A percentile compares a stretch with the other conserved stretches of the same genome.
These are phyloP conservation scores for Geotrichum europaeum DNA, from an alignment of 1,139 yeast genomes.

Conservation along the genomic window DNA sequence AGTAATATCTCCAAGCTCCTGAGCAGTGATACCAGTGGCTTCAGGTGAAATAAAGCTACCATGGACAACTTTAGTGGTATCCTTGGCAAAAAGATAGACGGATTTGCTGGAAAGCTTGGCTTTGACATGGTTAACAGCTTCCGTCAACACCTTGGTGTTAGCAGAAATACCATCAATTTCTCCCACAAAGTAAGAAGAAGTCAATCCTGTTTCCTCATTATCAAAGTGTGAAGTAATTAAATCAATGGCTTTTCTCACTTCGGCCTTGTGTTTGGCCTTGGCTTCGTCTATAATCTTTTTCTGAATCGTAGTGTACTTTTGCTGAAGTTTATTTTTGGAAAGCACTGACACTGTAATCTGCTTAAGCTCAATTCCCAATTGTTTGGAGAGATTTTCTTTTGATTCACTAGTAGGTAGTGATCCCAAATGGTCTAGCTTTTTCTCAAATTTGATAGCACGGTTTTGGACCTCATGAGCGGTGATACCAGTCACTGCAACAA, in stretches of 20 bases:
- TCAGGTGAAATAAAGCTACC: conserved; percentile 84
- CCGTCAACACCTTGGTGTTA: conserved; percentile 90
- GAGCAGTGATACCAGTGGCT: conserved; percentile 67
- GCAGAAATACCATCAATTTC: conserved; percentile 59
- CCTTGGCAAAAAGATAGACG: conserved; percentile 77
- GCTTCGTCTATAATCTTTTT: conserved; percentile 82
- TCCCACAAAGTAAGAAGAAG: conserved; percentile 54
- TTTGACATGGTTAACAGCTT: conserved; percentile 81
- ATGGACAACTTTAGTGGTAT: conserved; percentile 72
- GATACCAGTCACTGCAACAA: conserved; percentile 90
- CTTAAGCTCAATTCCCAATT: conserved; percentile 76
- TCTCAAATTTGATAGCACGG: conserved; percentile 65
- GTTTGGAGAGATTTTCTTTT: conserved; percentile 72
- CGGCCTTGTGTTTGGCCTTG: conserved; percentile 83
- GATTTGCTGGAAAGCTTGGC: conserved; percentile 70
- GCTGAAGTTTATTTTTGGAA: conserved; percentile 69
- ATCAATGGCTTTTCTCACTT: conserved; percentile 73
- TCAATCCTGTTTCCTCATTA: conserved; percentile 35
- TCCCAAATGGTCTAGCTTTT: conserved; percentile 52
- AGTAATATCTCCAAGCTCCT: conserved; percentile 67
- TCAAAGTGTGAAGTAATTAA: conserved; percentile 68
- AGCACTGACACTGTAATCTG: conserved; percentile 82
- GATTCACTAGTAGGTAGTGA: conserved; percentile 59
- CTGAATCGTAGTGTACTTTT: conserved; percentile 69
- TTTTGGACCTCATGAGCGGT: conserved; percentile 89